Conservation (phyloP, 345 rosid genomes). For the Citrus sp. region DNA sequence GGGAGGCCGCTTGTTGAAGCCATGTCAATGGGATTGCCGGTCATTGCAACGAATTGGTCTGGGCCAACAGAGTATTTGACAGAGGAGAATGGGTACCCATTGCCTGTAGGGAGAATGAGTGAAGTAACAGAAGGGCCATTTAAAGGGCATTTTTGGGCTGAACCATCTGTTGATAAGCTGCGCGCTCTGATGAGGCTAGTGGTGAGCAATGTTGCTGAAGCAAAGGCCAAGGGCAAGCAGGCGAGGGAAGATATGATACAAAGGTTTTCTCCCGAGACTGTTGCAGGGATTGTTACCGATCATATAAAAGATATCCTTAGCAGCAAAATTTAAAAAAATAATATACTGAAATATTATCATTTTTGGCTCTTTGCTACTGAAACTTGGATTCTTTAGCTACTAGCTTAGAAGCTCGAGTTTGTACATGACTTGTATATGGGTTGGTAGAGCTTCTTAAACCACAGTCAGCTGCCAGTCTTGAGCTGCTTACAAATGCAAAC, state of each 20-base stretch:
- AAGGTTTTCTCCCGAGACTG: constrained; percentile 69
- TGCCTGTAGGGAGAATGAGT: constrained; percentile 54
- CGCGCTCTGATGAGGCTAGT: constrained; percentile 59
- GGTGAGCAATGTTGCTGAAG: constrained; percentile 46
- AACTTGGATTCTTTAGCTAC: not conserved
- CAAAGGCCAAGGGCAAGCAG: constrained; percentile 48
- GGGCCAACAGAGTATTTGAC: constrained; percentile 81
- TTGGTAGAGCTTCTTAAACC: not conserved
- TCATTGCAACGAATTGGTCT: constrained; percentile 81
- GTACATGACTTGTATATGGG: not conserved
- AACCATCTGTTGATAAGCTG: constrained; percentile 66
- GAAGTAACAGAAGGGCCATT: constrained; percentile 76
- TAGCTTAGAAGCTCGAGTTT: not conserved
- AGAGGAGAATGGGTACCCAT: constrained; percentile 61
- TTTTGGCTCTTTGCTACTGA: not conserved
- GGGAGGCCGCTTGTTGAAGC: constrained; percentile 82
- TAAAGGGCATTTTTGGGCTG: constrained; percentile 77
- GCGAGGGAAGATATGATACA: constrained; percentile 73
- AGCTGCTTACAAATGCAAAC: not conserved
- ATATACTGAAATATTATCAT: not conserved
- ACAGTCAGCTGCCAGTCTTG: not conserved
- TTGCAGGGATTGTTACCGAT: constrained; percentile 52
- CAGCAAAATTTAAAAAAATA: constrained; percentile 15
- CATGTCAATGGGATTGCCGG: constrained; percentile 86
- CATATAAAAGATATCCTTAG: constrained; percentile 36